Conservation (phyloP, 1,284 basidiomycete genomes). For the Sporisorium sorghi region DNA sequence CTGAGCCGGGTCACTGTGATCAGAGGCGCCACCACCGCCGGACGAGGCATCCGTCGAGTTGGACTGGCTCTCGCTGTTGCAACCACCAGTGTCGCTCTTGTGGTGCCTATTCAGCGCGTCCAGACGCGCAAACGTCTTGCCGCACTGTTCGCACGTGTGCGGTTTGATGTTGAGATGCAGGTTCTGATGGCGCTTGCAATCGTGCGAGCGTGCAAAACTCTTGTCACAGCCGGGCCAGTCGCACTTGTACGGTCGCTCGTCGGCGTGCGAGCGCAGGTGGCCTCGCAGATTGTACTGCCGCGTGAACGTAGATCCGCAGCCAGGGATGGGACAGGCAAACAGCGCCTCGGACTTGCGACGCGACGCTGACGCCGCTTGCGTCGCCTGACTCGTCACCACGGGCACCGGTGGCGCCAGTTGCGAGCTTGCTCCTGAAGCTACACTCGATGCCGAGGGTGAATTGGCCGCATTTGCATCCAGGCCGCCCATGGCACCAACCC, state of each 20-base stretch:
- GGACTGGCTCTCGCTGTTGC: slow-evolving; percentile 41
- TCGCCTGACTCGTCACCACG: slow-evolving; percentile 88
- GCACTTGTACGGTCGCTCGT: slow-evolving; percentile 92
- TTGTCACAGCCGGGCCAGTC: slow-evolving; percentile 93
- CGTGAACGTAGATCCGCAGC: slow-evolving; percentile 86
- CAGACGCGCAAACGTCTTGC: slow-evolving; percentile 90
- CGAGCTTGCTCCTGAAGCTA: slow-evolving; percentile 36
- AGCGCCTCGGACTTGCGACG: slow-evolving; percentile 88
- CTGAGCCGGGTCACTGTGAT: slow-evolving; percentile 12
- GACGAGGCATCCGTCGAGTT: slow-evolving; percentile 35
- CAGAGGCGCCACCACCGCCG: slow-evolving; percentile 15
- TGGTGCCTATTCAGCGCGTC: slow-evolving; percentile 82
- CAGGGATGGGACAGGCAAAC: slow-evolving; percentile 91
- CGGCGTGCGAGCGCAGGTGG: slow-evolving; percentile 94
- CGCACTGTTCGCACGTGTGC: slow-evolving; percentile 89
- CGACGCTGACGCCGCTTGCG: slow-evolving; percentile 88
- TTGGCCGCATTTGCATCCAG: slow-evolving; percentile 23
- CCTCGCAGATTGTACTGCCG: slow-evolving; percentile 75
- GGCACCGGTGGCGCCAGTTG: slow-evolving; percentile 45
- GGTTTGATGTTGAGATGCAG: slow-evolving; percentile 82
- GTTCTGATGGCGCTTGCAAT: slow-evolving; percentile 82
- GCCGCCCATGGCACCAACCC: slow-evolving; percentile 15
- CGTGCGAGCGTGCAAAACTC: slow-evolving; percentile 91
- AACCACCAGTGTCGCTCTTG: slow-evolving; percentile 59
- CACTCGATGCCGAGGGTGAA: slow-evolving; percentile 31